Percentiles rank a stretch among this genome's conserved stretches.
phyloP scores from a whole-genome alignment of 2,329 filamentous ascomycete genomes.

The Penicillium sp. region DNA sequence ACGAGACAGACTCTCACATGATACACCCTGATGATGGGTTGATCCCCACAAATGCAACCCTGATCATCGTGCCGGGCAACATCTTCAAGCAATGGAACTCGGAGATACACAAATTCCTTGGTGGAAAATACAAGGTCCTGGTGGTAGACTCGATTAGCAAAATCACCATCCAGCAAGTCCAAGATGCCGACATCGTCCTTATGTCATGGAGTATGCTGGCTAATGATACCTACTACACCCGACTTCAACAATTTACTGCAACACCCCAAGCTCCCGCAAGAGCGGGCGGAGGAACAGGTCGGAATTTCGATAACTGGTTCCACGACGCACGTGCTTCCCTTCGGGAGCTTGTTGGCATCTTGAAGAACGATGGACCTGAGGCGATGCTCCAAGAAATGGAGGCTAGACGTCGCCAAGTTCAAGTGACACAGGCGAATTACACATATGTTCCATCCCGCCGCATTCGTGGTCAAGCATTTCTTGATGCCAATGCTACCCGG shows the following conservation, averaged over 20 bases:
- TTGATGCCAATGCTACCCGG: constrained; percentile 10
- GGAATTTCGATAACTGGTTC: constrained; percentile 59
- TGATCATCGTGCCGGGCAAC: constrained; percentile 60
- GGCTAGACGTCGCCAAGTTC: constrained; percentile 30
- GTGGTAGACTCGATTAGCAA: constrained; percentile 45
- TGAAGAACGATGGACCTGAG: constrained; percentile 33
- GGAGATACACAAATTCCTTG: constrained; percentile 57
- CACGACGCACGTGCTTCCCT: constrained; percentile 46
- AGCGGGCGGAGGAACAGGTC: constrained; percentile 45
- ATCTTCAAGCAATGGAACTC: constrained; percentile 60
- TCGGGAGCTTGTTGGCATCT: constrained; percentile 41
- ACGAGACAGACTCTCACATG: constrained; percentile 20
- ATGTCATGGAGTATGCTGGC: constrained; percentile 55
- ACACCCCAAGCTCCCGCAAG: constrained; percentile 44
- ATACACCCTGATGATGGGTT: constrained; percentile 19
- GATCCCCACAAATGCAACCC: constrained; percentile 56
- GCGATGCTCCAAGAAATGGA: constrained; percentile 35
- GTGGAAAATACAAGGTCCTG: constrained; percentile 46
- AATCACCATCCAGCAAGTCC: constrained; percentile 48
- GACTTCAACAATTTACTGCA: constrained; percentile 54
- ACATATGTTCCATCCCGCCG: constrained; percentile 39
- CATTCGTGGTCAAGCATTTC: constrained; percentile 32
- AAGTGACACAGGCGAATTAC: constrained; percentile 42
- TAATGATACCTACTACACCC: constrained; percentile 50
- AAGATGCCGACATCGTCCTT: constrained; percentile 57